Percentiles rank a stretch among this genome's conserved stretches.
phyloP scores from a whole-genome alignment of 202 grass and related monocot genomes.

The Schoenoplectus tabernaemontani region DNA sequence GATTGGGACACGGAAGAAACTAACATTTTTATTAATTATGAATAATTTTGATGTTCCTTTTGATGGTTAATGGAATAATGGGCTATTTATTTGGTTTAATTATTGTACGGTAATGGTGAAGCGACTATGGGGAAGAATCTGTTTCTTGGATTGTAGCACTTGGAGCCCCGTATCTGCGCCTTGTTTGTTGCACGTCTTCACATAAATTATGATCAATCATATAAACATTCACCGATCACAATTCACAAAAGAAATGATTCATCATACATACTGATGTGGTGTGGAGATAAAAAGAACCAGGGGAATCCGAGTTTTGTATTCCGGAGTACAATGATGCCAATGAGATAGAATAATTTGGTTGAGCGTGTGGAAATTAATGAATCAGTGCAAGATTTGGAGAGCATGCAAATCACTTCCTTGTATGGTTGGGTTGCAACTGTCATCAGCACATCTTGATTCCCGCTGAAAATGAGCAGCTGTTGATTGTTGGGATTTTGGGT shows the following conservation, averaged over 20 bases:
- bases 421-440: neutral
- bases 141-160: slow-evolving; percentile 1
- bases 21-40: neutral
- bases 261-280: neutral
- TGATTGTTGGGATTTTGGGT: neutral
- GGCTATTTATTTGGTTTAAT: neutral
- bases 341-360: neutral
- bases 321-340: neutral
- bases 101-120: neutral
- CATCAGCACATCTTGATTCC: neutral
- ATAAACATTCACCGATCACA: neutral
- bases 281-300: neutral
- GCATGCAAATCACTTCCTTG: neutral
- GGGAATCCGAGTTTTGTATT: neutral
- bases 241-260: neutral
- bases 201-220: neutral
- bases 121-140: neutral
- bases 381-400: neutral
- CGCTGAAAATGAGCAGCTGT: neutral
- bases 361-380: neutral
- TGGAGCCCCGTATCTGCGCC: neutral
- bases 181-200: slow-evolving; percentile 6
- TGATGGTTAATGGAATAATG: slow-evolving; percentile 1
- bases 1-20: neutral
- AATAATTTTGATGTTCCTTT: slow-evolving; percentile 1